Evolutionary conservation across 306 rosid species (phyloP), one percentile per base, ranked within the genome.

Genomic region (Clitoria ternatea): DNA sequence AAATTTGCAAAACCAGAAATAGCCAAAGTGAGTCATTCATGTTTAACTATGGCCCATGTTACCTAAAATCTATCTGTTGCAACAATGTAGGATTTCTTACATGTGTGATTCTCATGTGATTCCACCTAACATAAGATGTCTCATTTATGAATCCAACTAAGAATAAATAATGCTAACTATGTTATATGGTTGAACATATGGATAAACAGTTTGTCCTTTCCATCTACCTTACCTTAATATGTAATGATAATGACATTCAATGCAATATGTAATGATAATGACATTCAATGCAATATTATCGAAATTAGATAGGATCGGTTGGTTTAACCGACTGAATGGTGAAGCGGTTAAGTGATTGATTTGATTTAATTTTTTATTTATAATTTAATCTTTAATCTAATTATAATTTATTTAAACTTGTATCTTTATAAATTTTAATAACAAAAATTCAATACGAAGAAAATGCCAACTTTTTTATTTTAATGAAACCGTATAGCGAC

Each of bases 1-100:
- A 83, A 83, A 57, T 77, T 70, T 72, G 65, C 82, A 59, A 64
- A 70, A 65, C 79, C 61, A 60, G 67, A 73, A 74, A 64, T 49
- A 74, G 11, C 68, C 24, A 63, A 74, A 48, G 33, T 37, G 55
- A 39, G 66, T 61, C 26, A 22, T 37, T 76, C 42, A 10, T 70
- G 50, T 36, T 74, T 70, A 81, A 74, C 81, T 70, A 54, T 72
- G 55, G 37, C 36, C 64, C 63, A 61, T 24, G 6, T 27, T 40
- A 27, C 43, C 75, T 18, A 65, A 59, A 40, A 59, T 74, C n/a
- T 70, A 4, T 33, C 7, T n/a, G 64, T 70, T 14, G 14, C 60
- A 44, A 61, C 56, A 76, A 72, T 2, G 2, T 20, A 71, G 18
- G 73, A 26, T 60, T 43, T 43, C 20, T 1, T 18, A 11, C 29